These are phyloP conservation scores for Kernera saxatilis DNA, from an alignment of 345 rosid species.

Conservation along the genomic window DNA sequence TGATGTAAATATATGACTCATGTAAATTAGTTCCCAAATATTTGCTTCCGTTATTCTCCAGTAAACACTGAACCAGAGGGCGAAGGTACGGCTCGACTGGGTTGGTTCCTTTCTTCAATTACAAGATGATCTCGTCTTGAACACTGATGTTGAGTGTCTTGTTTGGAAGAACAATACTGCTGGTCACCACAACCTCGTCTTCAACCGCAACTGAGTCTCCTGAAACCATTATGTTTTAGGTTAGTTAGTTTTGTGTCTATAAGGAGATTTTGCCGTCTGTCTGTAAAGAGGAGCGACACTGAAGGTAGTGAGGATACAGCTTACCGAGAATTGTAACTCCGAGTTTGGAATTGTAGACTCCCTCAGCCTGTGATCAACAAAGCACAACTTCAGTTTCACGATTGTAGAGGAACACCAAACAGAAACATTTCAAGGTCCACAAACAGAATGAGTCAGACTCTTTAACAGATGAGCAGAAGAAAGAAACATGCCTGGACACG, in stretches of 20 bases:
- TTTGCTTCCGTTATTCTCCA: slow-evolving; percentile 14
- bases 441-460: background rate
- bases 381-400: slow-evolving; percentile 15
- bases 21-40: background rate
- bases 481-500: slow-evolving; percentile 63
- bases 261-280: background rate
- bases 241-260: background rate
- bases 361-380: slow-evolving; percentile 62
- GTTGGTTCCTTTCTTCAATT: slow-evolving; percentile 9
- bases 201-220: slow-evolving; percentile 91
- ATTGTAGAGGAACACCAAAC: background rate
- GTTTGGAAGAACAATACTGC: slow-evolving; percentile 87
- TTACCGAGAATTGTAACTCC: slow-evolving; percentile 93
- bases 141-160: slow-evolving; percentile 75
- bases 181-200: slow-evolving; percentile 85
- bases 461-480: background rate
- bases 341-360: slow-evolving; percentile 78
- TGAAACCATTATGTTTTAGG: slow-evolving; percentile 19
- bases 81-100: background rate
- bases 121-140: slow-evolving; percentile 81
- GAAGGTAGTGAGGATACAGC: background rate
- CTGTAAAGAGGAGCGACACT: background rate
- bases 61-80: slow-evolving; percentile 5
- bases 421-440: background rate
- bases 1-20: slow-evolving; percentile 14